phyloP scores from a whole-genome alignment of 768 basidiomycete genomes.

The Mycena sanguinolenta region DNA sequence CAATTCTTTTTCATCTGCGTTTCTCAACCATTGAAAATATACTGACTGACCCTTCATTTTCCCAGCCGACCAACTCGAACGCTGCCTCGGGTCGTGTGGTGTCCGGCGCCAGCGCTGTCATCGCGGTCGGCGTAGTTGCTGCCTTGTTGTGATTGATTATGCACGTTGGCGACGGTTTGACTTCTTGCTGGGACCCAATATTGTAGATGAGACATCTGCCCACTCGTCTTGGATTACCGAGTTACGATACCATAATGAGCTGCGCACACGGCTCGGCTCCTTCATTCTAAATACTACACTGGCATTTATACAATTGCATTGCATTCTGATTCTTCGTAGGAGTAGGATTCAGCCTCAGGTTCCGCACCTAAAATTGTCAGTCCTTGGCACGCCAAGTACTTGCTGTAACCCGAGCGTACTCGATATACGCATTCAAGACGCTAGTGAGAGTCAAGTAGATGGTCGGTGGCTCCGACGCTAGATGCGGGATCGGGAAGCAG shows the following conservation, averaged over 20 bases:
- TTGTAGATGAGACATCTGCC: neutral
- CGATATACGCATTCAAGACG: too few relatives aligned
- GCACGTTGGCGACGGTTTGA: neutral
- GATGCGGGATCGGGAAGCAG: too few relatives aligned
- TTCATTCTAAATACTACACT: slow-evolving; percentile 11
- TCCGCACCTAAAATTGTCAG: too few relatives aligned
- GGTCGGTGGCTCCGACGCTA: too few relatives aligned
- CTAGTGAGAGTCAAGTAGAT: too few relatives aligned
- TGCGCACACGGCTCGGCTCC: slow-evolving; percentile 23
- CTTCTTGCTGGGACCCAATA: neutral
- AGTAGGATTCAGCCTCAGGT: too few relatives aligned
- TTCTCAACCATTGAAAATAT: neutral
- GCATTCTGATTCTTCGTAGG: too few relatives aligned
- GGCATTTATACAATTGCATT: slow-evolving; percentile 4
- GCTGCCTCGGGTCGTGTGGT: slow-evolving; percentile 12
- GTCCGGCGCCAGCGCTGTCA: slow-evolving; percentile 5
- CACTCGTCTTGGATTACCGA: neutral
- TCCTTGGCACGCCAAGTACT: too few relatives aligned
- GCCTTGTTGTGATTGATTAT: slow-evolving; percentile 11
- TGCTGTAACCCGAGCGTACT: too few relatives aligned
- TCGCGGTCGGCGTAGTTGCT: slow-evolving; percentile 16
- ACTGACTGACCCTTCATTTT: neutral
- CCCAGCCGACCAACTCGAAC: slow-evolving; percentile 27
- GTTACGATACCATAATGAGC: slow-evolving; percentile 32
- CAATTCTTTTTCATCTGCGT: neutral